Evolutionary conservation across 306 rosid species (phyloP), one percentile per base, ranked within the genome.

Genomic region (cucumber (Cucumis sativus)): DNA sequence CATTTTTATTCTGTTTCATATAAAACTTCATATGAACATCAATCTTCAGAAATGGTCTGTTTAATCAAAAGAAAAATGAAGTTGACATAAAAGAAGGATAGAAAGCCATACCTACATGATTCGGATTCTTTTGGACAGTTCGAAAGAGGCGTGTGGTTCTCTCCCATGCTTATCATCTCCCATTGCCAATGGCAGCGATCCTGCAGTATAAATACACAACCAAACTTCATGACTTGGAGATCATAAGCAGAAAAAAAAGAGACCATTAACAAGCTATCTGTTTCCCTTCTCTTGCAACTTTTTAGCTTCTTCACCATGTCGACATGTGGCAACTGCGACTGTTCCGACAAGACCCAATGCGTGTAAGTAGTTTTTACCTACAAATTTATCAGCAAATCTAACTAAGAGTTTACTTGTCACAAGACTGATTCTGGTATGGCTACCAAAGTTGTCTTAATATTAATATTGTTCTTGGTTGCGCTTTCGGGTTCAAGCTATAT

Each of bases 21-120:
- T 47, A 47, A 47, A 9, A 66, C 7, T 43, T 43, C 39, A 43
- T 10, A 39, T 47, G 16, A 47, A 47, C 1, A 47, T 47, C 54
- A 47, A 13, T 47, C 4, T 47, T 47, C 54, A 47, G 70, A 58
- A 39, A 45, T 25, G 28, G 21, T 76, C 58, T 43, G 33, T 52
- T 43, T 25, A 23, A 11, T 52, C 41, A 77, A 83, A 81, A 82
- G 71, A 74, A 62, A 80, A 57, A 66, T 73, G 83, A 87, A 87
- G 78, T 82, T 85, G 95, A 92, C 89, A 82, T 77, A 81, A 88
- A 90, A 78, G 93, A 91, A 83, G 88, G 78, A 82, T 16, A 78
- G 60, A 52, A 74, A 57, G 77, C 85, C 84, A 80, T 68, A 74
- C 80, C 78, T 75, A 85, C 87, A 86, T 82, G 79, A 82, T 77